Base-by-base conservation (phyloP, 1,284 basidiomycete genomes). In the Pyrrhoderma noxium region DNA sequence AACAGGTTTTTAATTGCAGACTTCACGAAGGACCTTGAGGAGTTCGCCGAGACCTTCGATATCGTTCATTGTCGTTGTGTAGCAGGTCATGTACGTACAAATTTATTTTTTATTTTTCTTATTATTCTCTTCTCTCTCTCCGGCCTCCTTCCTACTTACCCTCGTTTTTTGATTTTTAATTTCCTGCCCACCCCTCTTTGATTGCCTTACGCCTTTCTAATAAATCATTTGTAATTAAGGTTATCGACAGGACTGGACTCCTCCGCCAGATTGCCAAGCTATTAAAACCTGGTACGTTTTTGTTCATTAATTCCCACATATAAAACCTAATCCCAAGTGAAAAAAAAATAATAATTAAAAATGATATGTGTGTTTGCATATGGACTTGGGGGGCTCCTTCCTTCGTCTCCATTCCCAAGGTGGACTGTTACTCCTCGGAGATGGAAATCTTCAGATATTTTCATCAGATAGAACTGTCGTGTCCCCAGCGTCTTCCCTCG, bases 11-110 rank as follows among this genome's bases (percentile, higher is more conserved):
- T 49, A 13, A 54, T 45, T n/a, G 35, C 46, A 13, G 53, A 54
- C 18, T 16, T 42, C 27, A 50, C 53, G 9, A 54, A 49, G 18
- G 53, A 47, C 7, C 47, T 54, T 18, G 42, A 54, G 16, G 44
- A 38, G 8, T 54, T 41, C 27, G n/a, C 43, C n/a, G 44, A 50
- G 19, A 41, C 46, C 11, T 54, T 54, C 21, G 53, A 54, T 41
- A 16, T 54, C 22, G 53, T 54, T 11, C 53, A 54, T 14, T 50
- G 48, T 41, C 53, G 53, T 13, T 54, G 53, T 39, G 53, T 54
- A 19, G 53, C 48, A 25, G 53, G 53, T n/a, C 53, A 54, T 47
- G 53, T 54, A 23, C 43, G 52, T 45, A 38, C 37, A 22, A 7
- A 38, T 43, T 41, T 13, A 19, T n/a, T 18, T n/a, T 39, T 25